Evolutionary conservation across 2,329 filamentous ascomycete species (phyloP), one percentile per base, ranked within the genome.

Genomic region (Paramyrothecium roridum): DNA sequence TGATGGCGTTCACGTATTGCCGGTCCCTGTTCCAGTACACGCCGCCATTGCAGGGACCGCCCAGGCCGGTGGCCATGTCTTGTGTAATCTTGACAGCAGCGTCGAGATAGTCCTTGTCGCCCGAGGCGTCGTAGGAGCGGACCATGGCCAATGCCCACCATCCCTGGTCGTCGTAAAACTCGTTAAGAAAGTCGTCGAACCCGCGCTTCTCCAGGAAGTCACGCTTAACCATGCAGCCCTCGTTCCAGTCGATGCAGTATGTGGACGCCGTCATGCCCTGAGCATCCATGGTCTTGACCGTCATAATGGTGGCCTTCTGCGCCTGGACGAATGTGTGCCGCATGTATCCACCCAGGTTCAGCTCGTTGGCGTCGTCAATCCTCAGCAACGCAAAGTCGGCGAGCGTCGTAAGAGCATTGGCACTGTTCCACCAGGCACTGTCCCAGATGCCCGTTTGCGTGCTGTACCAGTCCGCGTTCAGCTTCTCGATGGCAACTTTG

Each of bases 341-440:
- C 33, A 81, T 70, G 54, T 75, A 66, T 50, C 65, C 68, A 13
- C 69, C 67, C 21, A 81, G 63, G 56, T 73, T 71, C 51, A 79
- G 62, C 48, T 65, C 50, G 52, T 72, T 71, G 37, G 72, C 72
- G 26, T 68, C 65, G 8, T 62, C 56, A 1, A 66, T 61, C 46
- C 72, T 68, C 10, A 76, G 57, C 12, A 57, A 54, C 3, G 75
- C 70, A 65, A 80, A 81, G 65, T 90, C 83, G 52, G 79, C 81
- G 19, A 90, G 69, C 3, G 78, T 79, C 0, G 85, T 88, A 56
- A 91, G 73, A 55, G 79, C 79, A 65, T 90, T 91, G 48, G 82
- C 88, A 53, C 81, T 80, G 65, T 90, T 89, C 88, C 88, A 91
- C 88, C 88, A 91, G 8, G 80, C 78, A 0, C 80, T 80, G 54